Evolutionary conservation across 441 rosid genomes (phyloP).

Genomic region (Syzygium malaccense): DNA sequence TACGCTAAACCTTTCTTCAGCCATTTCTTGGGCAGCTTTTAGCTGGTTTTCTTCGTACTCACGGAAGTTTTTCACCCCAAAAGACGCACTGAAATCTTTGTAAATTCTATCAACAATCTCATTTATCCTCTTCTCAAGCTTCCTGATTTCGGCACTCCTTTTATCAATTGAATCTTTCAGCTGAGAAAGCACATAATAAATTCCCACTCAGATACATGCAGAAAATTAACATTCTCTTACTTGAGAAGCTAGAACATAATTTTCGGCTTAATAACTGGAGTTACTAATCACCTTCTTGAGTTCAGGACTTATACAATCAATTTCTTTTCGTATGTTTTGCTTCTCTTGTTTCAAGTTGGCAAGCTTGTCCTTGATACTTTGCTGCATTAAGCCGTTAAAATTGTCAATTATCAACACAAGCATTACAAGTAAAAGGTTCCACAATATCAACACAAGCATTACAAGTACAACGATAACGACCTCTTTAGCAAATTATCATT

Average conservation of each 20-base stretch:
- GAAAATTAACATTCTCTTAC: background rate
- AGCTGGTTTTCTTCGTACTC: conserved; percentile 98
- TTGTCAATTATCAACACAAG: background rate
- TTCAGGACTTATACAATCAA: conserved; percentile 59
- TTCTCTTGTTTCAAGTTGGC: conserved; percentile 71
- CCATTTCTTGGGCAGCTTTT: conserved; percentile 83
- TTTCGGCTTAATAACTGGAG: background rate
- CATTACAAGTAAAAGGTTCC: background rate
- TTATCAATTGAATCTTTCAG: conserved; percentile 52
- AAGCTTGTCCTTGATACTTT: conserved; percentile 87
- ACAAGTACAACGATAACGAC: background rate
- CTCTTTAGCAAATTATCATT: background rate
- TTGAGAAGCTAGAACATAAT: background rate
- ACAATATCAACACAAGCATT: background rate
- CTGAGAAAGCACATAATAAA: conserved; percentile 37
- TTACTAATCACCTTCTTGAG: conserved; percentile 49
- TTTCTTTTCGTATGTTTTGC: conserved; percentile 61
- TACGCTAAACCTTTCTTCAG: conserved; percentile 88
- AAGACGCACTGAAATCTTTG: conserved; percentile 71
- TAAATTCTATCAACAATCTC: conserved; percentile 80
- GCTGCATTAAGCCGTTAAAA: conserved; percentile 33
- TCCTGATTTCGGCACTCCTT: conserved; percentile 59
- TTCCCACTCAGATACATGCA: background rate
- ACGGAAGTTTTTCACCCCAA: conserved; percentile 92
- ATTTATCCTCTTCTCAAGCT: conserved; percentile 89